phyloP scores from a whole-genome alignment of 2,329 filamentous ascomycete genomes.

The Alternaria consortialis region DNA sequence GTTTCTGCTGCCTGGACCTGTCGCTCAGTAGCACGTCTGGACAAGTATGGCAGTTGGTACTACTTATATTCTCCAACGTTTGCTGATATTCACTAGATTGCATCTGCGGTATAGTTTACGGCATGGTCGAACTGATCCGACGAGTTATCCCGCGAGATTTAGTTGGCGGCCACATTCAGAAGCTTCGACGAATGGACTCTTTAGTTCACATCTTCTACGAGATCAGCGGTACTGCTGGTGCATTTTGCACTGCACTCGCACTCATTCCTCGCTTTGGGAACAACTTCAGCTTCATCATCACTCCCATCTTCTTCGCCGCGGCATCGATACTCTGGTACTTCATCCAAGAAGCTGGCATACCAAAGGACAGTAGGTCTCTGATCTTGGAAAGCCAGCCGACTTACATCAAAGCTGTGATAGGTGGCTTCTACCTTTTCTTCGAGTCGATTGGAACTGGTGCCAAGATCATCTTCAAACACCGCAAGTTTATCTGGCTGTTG shows the following conservation, averaged over 20 bases:
- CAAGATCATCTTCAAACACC: conserved; percentile 58
- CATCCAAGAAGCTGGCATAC: conserved; percentile 54
- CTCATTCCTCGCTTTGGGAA: conserved; percentile 62
- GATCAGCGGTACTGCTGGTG: conserved; percentile 59
- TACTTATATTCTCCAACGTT: neutral
- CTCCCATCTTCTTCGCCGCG: conserved; percentile 58
- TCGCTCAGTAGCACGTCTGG: neutral
- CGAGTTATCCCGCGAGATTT: conserved; percentile 62
- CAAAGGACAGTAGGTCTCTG: conserved; percentile 29
- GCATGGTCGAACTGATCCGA: conserved; percentile 63
- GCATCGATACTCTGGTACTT: conserved; percentile 59
- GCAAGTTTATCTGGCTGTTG: conserved; percentile 61
- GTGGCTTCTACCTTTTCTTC: conserved; percentile 56
- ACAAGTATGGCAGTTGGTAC: neutral
- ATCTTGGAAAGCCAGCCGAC: conserved; percentile 39
- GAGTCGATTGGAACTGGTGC: conserved; percentile 59
- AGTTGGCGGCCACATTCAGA: conserved; percentile 61
- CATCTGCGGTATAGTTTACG: conserved; percentile 44
- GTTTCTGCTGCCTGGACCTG: neutral
- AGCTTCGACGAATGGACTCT: conserved; percentile 59
- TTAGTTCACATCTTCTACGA: conserved; percentile 60
- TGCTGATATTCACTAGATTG: conserved; percentile 30
- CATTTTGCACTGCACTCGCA: conserved; percentile 60
- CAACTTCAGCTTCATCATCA: conserved; percentile 63
- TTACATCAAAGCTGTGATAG: conserved; percentile 52